A percentile compares a stretch with the other conserved stretches of the same genome.
phyloP scores from a whole-genome alignment of 257 asterid species.

The Cruciata laevipes region DNA sequence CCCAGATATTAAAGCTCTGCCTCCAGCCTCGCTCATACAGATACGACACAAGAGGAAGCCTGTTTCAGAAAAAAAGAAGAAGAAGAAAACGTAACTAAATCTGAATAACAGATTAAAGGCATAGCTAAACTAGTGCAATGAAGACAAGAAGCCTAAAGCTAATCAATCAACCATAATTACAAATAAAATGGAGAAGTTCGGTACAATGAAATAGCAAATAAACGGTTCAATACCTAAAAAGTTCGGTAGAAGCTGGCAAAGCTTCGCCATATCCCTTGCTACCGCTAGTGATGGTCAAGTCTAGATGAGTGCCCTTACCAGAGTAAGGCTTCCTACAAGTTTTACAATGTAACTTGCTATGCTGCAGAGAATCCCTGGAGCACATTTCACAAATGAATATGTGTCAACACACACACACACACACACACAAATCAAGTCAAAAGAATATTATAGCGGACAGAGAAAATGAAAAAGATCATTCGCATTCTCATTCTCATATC shows the following conservation, averaged over 20 bases:
- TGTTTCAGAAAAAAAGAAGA: slow-evolving; percentile 13
- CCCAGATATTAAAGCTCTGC: slow-evolving; percentile 59
- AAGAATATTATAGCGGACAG: neutral
- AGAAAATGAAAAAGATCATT: neutral
- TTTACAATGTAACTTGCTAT: slow-evolving; percentile 44
- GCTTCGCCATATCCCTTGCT: slow-evolving; percentile 61
- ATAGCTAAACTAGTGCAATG: neutral
- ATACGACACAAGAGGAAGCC: slow-evolving; percentile 65
- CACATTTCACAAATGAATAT: slow-evolving; percentile 11
- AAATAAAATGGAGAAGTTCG: neutral
- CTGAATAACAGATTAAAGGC: neutral
- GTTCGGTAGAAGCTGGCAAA: slow-evolving; percentile 61
- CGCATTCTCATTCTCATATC: neutral
- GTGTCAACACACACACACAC: neutral
- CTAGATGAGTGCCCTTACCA: slow-evolving; percentile 55
- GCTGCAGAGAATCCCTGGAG: slow-evolving; percentile 45
- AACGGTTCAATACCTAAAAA: slow-evolving; percentile 49
- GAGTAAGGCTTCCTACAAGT: slow-evolving; percentile 58
- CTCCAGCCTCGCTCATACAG: slow-evolving; percentile 95
- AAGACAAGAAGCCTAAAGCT: neutral
- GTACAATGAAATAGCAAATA: neutral
- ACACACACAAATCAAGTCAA: neutral
- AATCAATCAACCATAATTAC: neutral
- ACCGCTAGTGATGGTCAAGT: slow-evolving; percentile 53
- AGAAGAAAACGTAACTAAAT: neutral